phyloP scores from a whole-genome alignment of 306 rosid genomes.

The Arachis hypogaea region DNA sequence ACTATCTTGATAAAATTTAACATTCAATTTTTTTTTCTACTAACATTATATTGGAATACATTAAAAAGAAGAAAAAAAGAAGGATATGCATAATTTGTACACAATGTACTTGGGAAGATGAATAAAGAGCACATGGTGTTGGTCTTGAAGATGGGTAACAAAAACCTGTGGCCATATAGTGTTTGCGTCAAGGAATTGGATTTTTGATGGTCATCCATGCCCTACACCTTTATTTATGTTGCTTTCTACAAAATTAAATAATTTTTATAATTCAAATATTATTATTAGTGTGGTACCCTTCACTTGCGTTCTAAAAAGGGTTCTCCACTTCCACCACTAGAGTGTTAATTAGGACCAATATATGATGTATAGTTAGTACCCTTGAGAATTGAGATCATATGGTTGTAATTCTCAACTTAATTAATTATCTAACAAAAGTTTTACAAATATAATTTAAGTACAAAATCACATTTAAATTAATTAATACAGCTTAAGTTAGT shows the following conservation, averaged over 20 bases:
- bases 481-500: too few species aligned
- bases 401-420: background rate
- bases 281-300: too few species aligned
- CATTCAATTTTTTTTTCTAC: background rate
- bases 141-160: constrained; percentile 36
- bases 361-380: too few species aligned
- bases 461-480: too few species aligned
- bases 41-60: background rate
- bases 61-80: background rate
- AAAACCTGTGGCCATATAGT: background rate
- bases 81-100: background rate
- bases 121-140: constrained; percentile 28
- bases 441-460: too few species aligned
- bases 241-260: constrained; percentile 17
- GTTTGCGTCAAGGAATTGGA: constrained; percentile 23
- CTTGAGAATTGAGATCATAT: too few species aligned
- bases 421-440: too few species aligned
- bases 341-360: too few species aligned
- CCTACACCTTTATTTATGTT: background rate
- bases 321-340: constrained; percentile 4
- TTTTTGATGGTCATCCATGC: background rate
- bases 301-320: background rate
- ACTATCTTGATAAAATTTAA: too few species aligned
- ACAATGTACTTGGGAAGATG: constrained; percentile 3
- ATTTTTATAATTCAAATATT: background rate